Percentiles rank a stretch among this genome's conserved stretches.
Conservation (phyloP, 441 rosid genomes). For the Gossypium schwendimanii region DNA sequence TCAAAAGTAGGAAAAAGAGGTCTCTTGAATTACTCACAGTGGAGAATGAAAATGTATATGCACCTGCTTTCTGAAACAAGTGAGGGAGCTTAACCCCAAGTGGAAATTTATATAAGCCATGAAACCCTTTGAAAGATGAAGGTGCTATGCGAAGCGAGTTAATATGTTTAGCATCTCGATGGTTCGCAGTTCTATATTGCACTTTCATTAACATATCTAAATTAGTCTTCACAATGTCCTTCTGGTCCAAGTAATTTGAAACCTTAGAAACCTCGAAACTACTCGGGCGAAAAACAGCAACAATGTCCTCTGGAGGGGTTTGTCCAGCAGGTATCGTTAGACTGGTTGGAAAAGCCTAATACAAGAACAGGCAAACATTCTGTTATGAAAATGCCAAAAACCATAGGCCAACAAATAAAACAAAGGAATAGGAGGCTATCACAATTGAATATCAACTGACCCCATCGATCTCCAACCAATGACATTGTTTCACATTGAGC, state of each 20-base stretch:
- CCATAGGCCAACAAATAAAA: background rate
- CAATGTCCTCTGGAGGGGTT: conserved; percentile 41
- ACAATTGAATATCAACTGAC: conserved; percentile 26
- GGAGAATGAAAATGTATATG: conserved; percentile 45
- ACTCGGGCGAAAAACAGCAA: conserved; percentile 71
- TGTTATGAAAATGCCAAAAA: background rate
- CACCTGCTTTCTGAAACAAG: conserved; percentile 44
- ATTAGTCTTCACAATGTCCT: conserved; percentile 35
- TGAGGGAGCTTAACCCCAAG: conserved; percentile 24
- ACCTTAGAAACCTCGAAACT: conserved; percentile 29
- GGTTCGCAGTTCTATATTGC: conserved; percentile 18
- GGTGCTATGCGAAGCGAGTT: conserved; percentile 27
- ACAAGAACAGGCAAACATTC: conserved; percentile 7
- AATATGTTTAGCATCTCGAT: conserved; percentile 18
- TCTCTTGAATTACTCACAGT: conserved; percentile 31
- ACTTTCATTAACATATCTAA: conserved; percentile 47
- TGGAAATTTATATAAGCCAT: conserved; percentile 57
- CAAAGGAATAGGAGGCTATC: background rate
- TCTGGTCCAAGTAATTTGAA: conserved; percentile 46
- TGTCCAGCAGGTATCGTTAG: conserved; percentile 39
- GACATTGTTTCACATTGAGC: conserved; percentile 40
- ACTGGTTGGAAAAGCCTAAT: conserved; percentile 41
- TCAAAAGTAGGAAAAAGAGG: background rate
- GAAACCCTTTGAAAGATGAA: conserved; percentile 28
- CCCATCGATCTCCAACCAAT: conserved; percentile 46